phyloP scores from a whole-genome alignment of 2,329 filamentous ascomycete genomes.

The Elsinoe necatrix region DNA sequence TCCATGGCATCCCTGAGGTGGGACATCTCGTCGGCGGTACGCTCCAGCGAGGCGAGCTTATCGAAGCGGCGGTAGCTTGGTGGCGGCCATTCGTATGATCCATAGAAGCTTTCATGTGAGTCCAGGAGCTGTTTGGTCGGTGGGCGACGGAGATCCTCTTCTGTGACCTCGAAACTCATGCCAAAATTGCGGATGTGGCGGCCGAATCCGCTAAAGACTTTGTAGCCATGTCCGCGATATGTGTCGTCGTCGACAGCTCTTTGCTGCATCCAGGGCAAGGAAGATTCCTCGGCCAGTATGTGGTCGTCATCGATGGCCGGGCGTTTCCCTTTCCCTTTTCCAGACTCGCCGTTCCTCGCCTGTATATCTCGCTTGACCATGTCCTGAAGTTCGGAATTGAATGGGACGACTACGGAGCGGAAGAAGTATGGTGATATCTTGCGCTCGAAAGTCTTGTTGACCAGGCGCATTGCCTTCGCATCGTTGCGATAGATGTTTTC shows the following conservation, averaged over 20 bases:
- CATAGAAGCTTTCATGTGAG: conserved; percentile 52
- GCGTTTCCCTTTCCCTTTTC: conserved; percentile 30
- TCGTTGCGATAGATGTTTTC: conserved; percentile 49
- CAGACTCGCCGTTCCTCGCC: neutral
- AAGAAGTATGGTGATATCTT: conserved; percentile 53
- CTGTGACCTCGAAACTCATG: conserved; percentile 60
- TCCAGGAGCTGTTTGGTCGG: conserved; percentile 50
- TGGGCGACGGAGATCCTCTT: conserved; percentile 42
- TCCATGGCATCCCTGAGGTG: conserved; percentile 54
- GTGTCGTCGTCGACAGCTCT: conserved; percentile 32
- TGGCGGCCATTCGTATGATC: conserved; percentile 56
- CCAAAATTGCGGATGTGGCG: conserved; percentile 54
- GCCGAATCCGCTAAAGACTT: conserved; percentile 54
- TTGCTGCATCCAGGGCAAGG: conserved; percentile 36
- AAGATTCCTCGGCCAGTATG: conserved; percentile 20
- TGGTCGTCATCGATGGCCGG: conserved; percentile 16
- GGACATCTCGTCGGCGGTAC: conserved; percentile 54
- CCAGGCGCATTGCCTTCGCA: conserved; percentile 53
- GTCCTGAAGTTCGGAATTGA: conserved; percentile 55
- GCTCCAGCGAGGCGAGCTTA: conserved; percentile 52
- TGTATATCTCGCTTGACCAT: conserved; percentile 31
- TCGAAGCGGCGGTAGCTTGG: conserved; percentile 52
- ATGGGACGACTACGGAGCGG: conserved; percentile 56
- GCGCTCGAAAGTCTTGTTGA: conserved; percentile 50
- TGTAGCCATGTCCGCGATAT: conserved; percentile 51